These are phyloP conservation scores for Ascochyta fabae DNA, from an alignment of 2,329 filamentous ascomycete species.

Conservation along the genomic window DNA sequence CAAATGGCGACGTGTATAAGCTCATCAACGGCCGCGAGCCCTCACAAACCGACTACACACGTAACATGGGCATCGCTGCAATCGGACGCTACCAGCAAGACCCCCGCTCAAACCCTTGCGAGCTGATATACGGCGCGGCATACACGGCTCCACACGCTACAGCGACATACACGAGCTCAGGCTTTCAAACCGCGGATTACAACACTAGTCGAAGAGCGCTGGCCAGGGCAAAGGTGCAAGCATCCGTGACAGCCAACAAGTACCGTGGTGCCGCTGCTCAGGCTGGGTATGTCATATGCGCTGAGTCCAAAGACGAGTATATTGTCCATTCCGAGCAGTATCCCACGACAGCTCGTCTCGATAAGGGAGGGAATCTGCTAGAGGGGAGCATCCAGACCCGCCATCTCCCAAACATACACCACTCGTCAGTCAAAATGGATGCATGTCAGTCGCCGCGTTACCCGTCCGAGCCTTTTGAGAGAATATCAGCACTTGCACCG, in stretches of 20 bases:
- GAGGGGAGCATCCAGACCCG: not conserved
- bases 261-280: slow-evolving; percentile 10
- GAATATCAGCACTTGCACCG: not conserved
- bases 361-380: slow-evolving; percentile 11
- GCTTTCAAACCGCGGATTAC: slow-evolving; percentile 23
- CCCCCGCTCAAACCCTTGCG: slow-evolving; percentile 2
- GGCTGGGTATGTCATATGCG: slow-evolving; percentile 16
- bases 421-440: not conserved
- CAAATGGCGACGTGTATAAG: slow-evolving; percentile 12
- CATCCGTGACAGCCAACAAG: slow-evolving; percentile 15
- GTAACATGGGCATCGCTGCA: slow-evolving; percentile 13
- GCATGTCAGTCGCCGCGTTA: not conserved
- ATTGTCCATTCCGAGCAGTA: slow-evolving; percentile 26
- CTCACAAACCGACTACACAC: slow-evolving; percentile 4
- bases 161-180: slow-evolving; percentile 3
- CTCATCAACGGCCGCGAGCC: slow-evolving; percentile 21
- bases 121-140: slow-evolving; percentile 9
- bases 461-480: not conserved
- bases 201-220: slow-evolving; percentile 8
- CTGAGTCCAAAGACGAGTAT: slow-evolving; percentile 14
- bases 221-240: slow-evolving; percentile 22
- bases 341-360: slow-evolving; percentile 3
- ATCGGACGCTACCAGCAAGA: slow-evolving; percentile 17
- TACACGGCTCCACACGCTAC: not conserved
- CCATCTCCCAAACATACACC: slow-evolving; percentile 21